A percentile compares a stretch with the other conserved stretches of the same genome.
Conservation (phyloP, 2,329 filamentous ascomycete genomes). For the Paradendryphiella salina region DNA sequence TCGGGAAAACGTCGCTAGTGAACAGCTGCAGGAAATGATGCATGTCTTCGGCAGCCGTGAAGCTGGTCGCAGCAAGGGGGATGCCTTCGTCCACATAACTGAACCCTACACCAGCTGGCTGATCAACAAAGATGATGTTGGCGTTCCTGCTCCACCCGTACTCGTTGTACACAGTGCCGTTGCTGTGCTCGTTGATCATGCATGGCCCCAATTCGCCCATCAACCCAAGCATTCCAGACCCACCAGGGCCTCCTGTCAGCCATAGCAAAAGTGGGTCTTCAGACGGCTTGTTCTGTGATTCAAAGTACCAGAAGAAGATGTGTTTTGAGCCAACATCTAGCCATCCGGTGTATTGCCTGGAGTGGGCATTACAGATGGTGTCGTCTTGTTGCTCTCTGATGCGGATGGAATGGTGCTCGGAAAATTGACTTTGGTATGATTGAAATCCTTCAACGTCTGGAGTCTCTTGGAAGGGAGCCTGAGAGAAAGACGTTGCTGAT, state of each 20-base stretch:
- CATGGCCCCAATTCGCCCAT: conserved; percentile 47
- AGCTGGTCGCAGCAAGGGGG: conserved; percentile 46
- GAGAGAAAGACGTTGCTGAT: conserved; percentile 23
- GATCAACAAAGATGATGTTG: conserved; percentile 47
- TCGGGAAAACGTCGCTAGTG: conserved; percentile 52
- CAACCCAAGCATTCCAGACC: conserved; percentile 44
- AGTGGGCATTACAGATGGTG: conserved; percentile 41
- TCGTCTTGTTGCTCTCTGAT: conserved; percentile 42
- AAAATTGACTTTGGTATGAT: conserved; percentile 38
- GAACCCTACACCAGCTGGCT: conserved; percentile 47
- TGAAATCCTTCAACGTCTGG: conserved; percentile 37
- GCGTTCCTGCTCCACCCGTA: conserved; percentile 46
- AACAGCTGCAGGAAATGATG: conserved; percentile 56
- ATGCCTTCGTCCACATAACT: conserved; percentile 46
- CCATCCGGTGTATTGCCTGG: conserved; percentile 45
- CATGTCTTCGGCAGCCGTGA: conserved; percentile 54
- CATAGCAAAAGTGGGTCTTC: conserved; percentile 47
- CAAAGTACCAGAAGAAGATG: conserved; percentile 54
- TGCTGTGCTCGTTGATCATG: conserved; percentile 45
- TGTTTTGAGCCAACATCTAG: conserved; percentile 48
- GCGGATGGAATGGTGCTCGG: conserved; percentile 40
- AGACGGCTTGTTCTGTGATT: conserved; percentile 45
- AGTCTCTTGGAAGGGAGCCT: conserved; percentile 37
- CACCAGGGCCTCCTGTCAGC: conserved; percentile 49
- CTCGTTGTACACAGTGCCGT: conserved; percentile 46